These are phyloP conservation scores for Chenopodium quinoa DNA, from an alignment of 148 eudicot species.

Conservation along the genomic window DNA sequence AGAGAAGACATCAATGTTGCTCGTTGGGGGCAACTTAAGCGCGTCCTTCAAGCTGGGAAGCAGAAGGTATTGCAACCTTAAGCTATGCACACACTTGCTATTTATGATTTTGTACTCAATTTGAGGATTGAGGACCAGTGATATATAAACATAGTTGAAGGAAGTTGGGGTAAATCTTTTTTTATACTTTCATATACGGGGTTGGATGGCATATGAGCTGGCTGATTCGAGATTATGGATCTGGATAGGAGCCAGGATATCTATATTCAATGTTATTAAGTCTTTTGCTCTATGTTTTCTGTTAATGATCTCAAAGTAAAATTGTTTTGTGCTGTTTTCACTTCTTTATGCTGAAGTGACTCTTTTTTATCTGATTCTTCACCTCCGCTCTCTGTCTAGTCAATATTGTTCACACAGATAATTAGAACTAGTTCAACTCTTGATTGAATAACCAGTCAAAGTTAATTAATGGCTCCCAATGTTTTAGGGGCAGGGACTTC, in stretches of 20 bases:
- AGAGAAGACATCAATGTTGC: conserved; percentile 53
- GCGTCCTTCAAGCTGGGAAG: conserved; percentile 58
- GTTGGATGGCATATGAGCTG: neutral
- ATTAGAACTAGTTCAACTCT: neutral
- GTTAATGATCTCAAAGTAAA: neutral
- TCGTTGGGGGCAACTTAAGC: conserved; percentile 79
- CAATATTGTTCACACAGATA: neutral
- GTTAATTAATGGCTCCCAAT: neutral
- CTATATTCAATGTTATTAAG: neutral
- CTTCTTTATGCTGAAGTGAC: conserved; percentile 2
- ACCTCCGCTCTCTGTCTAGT: neutral
- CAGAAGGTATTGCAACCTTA: conserved; percentile 49
- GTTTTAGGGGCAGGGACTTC: conserved; percentile 61
- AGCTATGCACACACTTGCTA: neutral
- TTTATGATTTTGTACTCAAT: neutral
- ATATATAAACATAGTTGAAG: neutral
- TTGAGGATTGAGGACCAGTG: neutral
- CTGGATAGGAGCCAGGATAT: neutral
- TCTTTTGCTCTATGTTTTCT: neutral
- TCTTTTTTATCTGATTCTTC: neutral
- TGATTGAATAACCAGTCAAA: neutral
- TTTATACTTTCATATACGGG: neutral
- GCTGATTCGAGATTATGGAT: neutral
- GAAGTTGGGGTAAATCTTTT: neutral
- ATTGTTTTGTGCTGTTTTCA: neutral